Evolutionary conservation across 2,329 filamentous ascomycete genomes (phyloP), one percentile per base, ranked within the genome.

Genomic region (Stromatinia cepivora): DNA sequence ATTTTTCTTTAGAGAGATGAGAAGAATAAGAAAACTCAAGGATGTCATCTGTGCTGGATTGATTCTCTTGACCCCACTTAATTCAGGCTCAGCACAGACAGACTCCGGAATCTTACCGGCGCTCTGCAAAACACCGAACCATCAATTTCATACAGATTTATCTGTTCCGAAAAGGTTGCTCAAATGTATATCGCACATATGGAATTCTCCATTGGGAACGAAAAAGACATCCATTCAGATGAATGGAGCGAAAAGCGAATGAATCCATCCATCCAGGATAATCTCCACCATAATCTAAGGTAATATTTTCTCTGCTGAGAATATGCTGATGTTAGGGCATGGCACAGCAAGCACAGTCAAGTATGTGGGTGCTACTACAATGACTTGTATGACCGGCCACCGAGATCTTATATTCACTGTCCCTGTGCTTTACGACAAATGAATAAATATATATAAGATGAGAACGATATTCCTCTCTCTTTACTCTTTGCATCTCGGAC

Each of bases 311-410:
- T n/a, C 22, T 9, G n/a, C 42, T n/a, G 28, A 36, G 13, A 48
- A 34, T 48, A 15, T 13, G 59, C 59, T 52, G 46, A 63, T n/a
- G 61, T 25, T 48, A 62, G 54, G 34, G 25, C 54, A 61, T 22
- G 31, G 42, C 58, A 62, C 22, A 57, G 34, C 54, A 39, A 57
- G 31, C 22, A 39, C 58, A 62, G 28, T 36, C 45, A 50, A 50
- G 28, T 50, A 34, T 28, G 45, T n/a, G 20, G 28, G 31, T 20
- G 42, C 10, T 62, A 28, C n/a, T 48, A 48, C 28, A n/a, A 31
- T 50, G 59, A 50, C 31, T 20, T 62, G 13, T 15, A 39, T 20
- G 31, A 50, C 34, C 46, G 59, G 42, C 3, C 39, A 46, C 57
- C 57, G 56, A 61, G 39, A 28, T 28, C 25, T 42, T 61, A 13